These are phyloP conservation scores for Azolla pinnata DNA, from an alignment of 75 land plant species.

Conservation along the genomic window DNA sequence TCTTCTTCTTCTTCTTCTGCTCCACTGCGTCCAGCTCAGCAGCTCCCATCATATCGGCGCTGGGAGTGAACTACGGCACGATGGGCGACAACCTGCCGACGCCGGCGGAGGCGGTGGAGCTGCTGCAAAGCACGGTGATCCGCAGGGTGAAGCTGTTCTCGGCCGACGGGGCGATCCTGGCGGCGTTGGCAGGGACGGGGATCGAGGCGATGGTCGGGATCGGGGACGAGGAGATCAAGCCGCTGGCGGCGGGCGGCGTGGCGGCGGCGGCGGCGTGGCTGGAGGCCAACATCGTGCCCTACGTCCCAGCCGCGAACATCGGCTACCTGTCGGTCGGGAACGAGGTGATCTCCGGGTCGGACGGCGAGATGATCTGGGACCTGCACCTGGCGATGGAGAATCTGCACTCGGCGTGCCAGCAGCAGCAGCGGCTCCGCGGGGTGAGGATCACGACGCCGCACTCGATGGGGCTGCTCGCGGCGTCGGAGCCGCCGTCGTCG, in stretches of 20 bases:
- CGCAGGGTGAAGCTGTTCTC: constrained; percentile 29
- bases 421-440: constrained; percentile 30
- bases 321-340: constrained; percentile 23
- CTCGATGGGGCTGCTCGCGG: constrained; percentile 33
- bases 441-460: constrained; percentile 56
- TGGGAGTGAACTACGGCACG: constrained; percentile 38
- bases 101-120: constrained; percentile 22
- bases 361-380: not conserved
- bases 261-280: constrained; percentile 23
- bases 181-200: constrained; percentile 30
- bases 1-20: too few species aligned
- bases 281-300: constrained; percentile 16
- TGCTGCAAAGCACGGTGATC: constrained; percentile 22
- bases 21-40: too few species aligned
- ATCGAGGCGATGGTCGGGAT: constrained; percentile 24
- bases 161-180: constrained; percentile 20
- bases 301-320: constrained; percentile 18
- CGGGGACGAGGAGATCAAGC: constrained; percentile 22
- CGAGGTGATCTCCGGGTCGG: constrained; percentile 14
- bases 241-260: constrained; percentile 19
- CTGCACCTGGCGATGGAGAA: constrained; percentile 52
- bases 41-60: constrained; percentile 12
- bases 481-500: constrained; percentile 63
- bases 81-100: constrained; percentile 26
- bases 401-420: too few species aligned